Conservation (phyloP, 768 basidiomycete genomes). For the Porpolomopsis calyptriformis region DNA sequence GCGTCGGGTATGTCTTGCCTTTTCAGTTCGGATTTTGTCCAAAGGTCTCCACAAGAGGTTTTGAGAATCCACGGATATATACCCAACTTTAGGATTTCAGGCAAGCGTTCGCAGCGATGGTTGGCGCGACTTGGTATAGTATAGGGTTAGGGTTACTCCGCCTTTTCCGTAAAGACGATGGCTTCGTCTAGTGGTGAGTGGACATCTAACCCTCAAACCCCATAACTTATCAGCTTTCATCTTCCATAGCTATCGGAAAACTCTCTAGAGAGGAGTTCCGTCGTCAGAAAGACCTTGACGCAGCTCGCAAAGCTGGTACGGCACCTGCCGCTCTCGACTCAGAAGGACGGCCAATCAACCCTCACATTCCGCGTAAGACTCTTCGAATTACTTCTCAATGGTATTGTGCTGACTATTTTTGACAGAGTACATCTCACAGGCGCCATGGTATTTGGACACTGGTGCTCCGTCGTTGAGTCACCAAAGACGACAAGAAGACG, state of each 20-base stretch:
- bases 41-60: too few relatives aligned
- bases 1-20: too few relatives aligned
- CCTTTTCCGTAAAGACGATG: background rate
- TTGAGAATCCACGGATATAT: too few relatives aligned
- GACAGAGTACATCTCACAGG: conserved; percentile 93
- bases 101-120: too few relatives aligned
- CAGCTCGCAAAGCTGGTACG: conserved; percentile 96
- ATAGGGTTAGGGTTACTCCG: too few relatives aligned
- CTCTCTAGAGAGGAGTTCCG: conserved; percentile 91
- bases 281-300: conserved; percentile 93
- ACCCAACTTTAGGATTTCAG: too few relatives aligned
- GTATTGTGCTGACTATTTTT: conserved; percentile 4
- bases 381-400: background rate
- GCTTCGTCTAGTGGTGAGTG: conserved; percentile 4
- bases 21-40: too few relatives aligned
- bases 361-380: conserved; percentile 89
- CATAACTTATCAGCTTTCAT: background rate
- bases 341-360: conserved; percentile 93
- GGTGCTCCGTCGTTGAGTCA: conserved; percentile 90
- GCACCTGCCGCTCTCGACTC: conserved; percentile 93
- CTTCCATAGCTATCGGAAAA: conserved; percentile 51
- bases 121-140: too few relatives aligned
- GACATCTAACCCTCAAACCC: too few relatives aligned
- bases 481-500: conserved; percentile 74
- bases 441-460: conserved; percentile 97